phyloP scores from a whole-genome alignment of 2,329 filamentous ascomycete genomes.

The Pseudopithomyces maydicus region DNA sequence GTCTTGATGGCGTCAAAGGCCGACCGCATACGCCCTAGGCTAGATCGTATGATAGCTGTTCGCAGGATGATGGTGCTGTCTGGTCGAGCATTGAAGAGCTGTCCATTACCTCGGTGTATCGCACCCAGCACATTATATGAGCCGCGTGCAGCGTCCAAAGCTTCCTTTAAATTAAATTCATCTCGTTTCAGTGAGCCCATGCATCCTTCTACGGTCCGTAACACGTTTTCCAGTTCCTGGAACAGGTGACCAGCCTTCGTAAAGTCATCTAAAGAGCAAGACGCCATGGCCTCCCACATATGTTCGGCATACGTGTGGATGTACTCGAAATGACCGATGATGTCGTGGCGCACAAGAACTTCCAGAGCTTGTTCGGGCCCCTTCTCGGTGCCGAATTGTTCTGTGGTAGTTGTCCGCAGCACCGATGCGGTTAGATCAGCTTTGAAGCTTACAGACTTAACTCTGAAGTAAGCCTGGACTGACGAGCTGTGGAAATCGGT shows the following conservation, averaged over 20 bases:
- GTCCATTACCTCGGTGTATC: not conserved
- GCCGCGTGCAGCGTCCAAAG: conserved; percentile 75
- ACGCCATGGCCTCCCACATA: conserved; percentile 77
- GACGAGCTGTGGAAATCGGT: conserved; percentile 74
- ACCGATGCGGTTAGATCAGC: conserved; percentile 48
- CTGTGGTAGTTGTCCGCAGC: not conserved
- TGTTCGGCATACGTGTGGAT: conserved; percentile 81
- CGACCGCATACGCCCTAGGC: conserved; percentile 10
- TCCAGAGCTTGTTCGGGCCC: conserved; percentile 79
- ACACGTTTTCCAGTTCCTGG: conserved; percentile 7
- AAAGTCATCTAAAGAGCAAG: conserved; percentile 79
- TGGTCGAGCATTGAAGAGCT: conserved; percentile 9
- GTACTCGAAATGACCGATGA: conserved; percentile 84
- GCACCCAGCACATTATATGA: conserved; percentile 6
- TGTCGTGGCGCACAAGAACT: conserved; percentile 65
- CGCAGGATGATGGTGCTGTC: conserved; percentile 13
- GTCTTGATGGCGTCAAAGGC: conserved; percentile 11
- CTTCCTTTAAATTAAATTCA: conserved; percentile 81
- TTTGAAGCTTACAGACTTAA: conserved; percentile 84
- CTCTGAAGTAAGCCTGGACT: conserved; percentile 83
- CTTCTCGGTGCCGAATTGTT: conserved; percentile 31
- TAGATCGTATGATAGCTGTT: conserved; percentile 10
- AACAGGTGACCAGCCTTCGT: conserved; percentile 69
- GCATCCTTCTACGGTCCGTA: conserved; percentile 7
- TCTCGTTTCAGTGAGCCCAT: conserved; percentile 66